phyloP scores from a whole-genome alignment of 495 filamentous ascomycete species.

The Aspergillus baeticus region DNA sequence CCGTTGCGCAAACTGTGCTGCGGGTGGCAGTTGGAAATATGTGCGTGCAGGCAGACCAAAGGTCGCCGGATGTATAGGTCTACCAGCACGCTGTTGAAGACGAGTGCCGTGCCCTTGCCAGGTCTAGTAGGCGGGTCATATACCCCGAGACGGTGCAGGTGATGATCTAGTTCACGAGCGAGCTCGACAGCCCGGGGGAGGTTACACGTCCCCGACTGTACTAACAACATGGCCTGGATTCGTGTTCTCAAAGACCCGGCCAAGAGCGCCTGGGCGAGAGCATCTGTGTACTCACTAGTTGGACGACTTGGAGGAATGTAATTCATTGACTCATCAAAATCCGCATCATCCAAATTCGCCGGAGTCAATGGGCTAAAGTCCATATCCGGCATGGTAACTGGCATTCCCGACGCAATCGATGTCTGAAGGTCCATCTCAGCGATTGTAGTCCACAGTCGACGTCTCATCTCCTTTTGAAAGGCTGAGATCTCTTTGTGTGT shows the following conservation, averaged over 20 bases:
- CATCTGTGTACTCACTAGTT: not conserved
- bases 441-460: slow-evolving; percentile 46
- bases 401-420: slow-evolving; percentile 39
- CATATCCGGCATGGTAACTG: slow-evolving; percentile 29
- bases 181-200: too few relatives aligned
- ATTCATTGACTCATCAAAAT: slow-evolving; percentile 36
- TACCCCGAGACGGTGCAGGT: too few relatives aligned
- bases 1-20: not conserved
- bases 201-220: not conserved
- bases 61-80: slow-evolving; percentile 24
- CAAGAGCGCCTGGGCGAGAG: not conserved
- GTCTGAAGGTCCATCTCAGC: slow-evolving; percentile 43
- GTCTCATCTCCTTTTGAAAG: slow-evolving; percentile 36
- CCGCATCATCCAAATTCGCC: slow-evolving; percentile 39
- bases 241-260: not conserved
- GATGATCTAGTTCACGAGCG: too few relatives aligned
- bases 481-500: slow-evolving; percentile 20
- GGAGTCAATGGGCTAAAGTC: slow-evolving; percentile 25
- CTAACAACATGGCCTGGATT: not conserved
- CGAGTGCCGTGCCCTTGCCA: not conserved
- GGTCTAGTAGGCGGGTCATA: not conserved
- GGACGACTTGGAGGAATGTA: slow-evolving; percentile 27
- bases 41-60: slow-evolving; percentile 25
- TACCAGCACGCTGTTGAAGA: slow-evolving; percentile 20
- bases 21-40: slow-evolving; percentile 8